Base-by-base conservation (phyloP, 192 early-diverging fungal species). In the Podila minutissima region DNA sequence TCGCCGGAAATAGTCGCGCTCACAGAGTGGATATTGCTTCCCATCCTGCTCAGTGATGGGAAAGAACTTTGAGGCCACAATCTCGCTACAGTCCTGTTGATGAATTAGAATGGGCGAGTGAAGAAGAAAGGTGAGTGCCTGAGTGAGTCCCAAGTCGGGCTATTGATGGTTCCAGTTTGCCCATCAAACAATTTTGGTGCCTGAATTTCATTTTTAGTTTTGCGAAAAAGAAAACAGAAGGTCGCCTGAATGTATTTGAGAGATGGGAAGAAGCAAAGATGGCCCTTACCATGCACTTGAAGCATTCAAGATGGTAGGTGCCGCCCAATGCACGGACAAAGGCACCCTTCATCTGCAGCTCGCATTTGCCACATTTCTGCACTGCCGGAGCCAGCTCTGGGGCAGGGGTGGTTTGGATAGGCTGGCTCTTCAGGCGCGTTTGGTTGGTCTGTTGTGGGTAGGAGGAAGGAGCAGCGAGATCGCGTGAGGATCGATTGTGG, bases 281-380 rank as follows among this genome's bases (percentile, higher is more conserved):
- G 35, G 1, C 28, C 73, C 88, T 86, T 93, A 97, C 97, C 90
- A 92, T 83, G 74, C 98, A 99, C 53, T 91, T 92, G 69, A 99
- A 98, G 77, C 98, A 99, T 59, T 97, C 93, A 48, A 97, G 87
- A 84, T 99, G 98, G 84, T 91, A 98, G 64, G 92, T 91, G 22
- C 88, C 88, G 57, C 89, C 89, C 58, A 95, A 74, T 15, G 97
- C 94, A n/a, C 94, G 87, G 59, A 99, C 96, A 87, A 95, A 95
- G 76, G 97, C 96, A 60, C 95, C 95, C 33, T 92, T 87, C 70
- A 99, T 91, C 64, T 85, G 73, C 61, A 86, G 78, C 19, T 83
- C 83, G 75, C 97, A 99, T 62, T 87, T 84, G 13, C 88, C 78
- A 69, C 95, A 97, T 55, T 67, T 71, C 59, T 81, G 77, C 26